phyloP scores from a whole-genome alignment of 1,284 basidiomycete genomes.

The Puccinia novopanici region DNA sequence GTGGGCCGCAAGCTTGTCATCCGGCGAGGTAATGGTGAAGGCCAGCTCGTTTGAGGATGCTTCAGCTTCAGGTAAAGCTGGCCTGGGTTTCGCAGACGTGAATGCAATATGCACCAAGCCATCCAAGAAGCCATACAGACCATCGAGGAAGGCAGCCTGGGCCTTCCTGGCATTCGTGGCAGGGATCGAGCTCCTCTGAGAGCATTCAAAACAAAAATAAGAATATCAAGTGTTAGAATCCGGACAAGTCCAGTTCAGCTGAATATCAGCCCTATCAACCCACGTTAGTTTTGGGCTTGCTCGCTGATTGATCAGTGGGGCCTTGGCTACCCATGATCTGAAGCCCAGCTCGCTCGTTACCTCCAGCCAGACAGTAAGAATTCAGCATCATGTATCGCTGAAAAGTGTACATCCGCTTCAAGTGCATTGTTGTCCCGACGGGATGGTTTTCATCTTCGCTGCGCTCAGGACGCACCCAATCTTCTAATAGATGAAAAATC shows the following conservation, averaged over 20 bases:
- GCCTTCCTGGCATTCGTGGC: conserved; percentile 67
- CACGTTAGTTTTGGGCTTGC: conserved; percentile 20
- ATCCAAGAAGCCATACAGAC: conserved; percentile 83
- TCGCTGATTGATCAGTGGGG: conserved; percentile 5
- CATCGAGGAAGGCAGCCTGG: conserved; percentile 82
- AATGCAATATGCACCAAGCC: conserved; percentile 83
- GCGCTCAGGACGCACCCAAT: conserved; percentile 67
- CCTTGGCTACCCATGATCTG: conserved; percentile 27
- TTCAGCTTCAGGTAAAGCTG: background rate
- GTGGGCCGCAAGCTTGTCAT: background rate
- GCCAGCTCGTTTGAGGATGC: conserved; percentile 9
- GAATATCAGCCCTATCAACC: background rate
- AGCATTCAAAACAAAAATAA: conserved; percentile 4
- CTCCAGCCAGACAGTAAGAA: conserved; percentile 80
- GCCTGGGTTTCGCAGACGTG: conserved; percentile 57
- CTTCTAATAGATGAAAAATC: conserved; percentile 80
- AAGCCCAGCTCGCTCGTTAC: conserved; percentile 63
- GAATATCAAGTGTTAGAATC: no score
- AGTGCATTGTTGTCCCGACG: conserved; percentile 62
- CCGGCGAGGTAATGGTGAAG: background rate
- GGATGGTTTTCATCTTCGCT: conserved; percentile 43
- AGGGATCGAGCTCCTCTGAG: conserved; percentile 53
- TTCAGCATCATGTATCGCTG: conserved; percentile 78
- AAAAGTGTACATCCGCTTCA: conserved; percentile 76
- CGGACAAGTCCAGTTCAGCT: background rate